Conservation (phyloP, 2,329 filamentous ascomycete species). For the Cladosporium sp. region DNA sequence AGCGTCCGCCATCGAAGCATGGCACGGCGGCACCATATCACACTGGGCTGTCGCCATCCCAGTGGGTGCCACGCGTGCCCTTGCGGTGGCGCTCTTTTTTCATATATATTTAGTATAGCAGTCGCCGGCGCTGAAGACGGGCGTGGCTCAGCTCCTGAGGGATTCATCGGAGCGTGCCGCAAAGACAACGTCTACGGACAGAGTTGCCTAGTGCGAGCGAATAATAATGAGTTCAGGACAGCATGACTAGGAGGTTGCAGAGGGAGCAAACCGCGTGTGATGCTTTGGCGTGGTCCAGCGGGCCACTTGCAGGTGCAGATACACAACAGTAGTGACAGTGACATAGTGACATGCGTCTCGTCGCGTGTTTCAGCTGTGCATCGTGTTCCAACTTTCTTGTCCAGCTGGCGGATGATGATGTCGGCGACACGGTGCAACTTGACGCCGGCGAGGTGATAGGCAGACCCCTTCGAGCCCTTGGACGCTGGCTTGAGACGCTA, state of each 20-base stretch:
- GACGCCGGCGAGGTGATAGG: background rate
- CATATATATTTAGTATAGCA: background rate
- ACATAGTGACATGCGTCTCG: background rate
- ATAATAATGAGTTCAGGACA: no score
- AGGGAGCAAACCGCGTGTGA: background rate
- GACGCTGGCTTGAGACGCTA: background rate
- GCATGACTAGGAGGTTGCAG: no score
- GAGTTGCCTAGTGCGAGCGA: background rate
- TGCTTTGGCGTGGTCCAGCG: background rate
- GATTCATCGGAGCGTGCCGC: background rate
- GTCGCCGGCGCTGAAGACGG: background rate
- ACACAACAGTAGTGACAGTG: background rate
- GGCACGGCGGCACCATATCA: background rate
- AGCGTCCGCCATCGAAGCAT: background rate
- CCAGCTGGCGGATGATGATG: background rate
- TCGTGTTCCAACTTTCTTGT: background rate
- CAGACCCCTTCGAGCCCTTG: background rate
- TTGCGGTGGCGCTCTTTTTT: background rate
- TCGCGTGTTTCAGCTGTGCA: conserved; percentile 2
- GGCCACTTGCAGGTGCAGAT: background rate
- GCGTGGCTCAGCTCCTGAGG: background rate
- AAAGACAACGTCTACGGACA: background rate
- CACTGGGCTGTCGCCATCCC: background rate
- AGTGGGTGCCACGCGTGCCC: conserved; percentile 4
- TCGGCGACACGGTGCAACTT: background rate